phyloP scores from a whole-genome alignment of 805 yeast species.

The Candida ulmi region DNA sequence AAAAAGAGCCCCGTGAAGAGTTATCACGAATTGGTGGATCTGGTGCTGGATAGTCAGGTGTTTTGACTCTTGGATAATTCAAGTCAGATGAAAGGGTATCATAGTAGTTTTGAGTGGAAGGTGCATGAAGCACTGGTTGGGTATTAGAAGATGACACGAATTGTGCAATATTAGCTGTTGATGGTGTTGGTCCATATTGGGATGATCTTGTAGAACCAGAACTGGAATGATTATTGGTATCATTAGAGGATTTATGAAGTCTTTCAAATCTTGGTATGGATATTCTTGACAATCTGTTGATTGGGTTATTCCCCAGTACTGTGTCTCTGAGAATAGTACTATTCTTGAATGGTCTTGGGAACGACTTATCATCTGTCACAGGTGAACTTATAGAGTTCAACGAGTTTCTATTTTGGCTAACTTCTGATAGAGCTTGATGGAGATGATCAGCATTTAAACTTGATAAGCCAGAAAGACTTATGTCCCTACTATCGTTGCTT shows the following conservation, averaged over 20 bases:
- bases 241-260: background rate
- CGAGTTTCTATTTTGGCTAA: conserved; percentile 6
- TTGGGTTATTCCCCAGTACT: conserved; percentile 1
- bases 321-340: background rate
- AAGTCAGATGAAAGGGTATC: background rate
- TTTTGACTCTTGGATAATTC: background rate
- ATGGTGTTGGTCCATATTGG: background rate
- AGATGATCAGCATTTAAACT: conserved; percentile 11
- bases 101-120: background rate
- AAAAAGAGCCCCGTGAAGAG: background rate
- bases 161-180: background rate
- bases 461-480: conserved; percentile 16
- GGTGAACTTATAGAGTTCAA: background rate
- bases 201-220: conserved; percentile 5
- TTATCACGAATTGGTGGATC: background rate
- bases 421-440: conserved; percentile 10
- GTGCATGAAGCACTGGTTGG: background rate
- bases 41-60: conserved; percentile 10
- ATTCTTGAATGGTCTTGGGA: too few relatives aligned
- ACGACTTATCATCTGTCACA: too few relatives aligned
- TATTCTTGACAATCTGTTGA: conserved; percentile 2
- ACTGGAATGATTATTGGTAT: conserved; percentile 4
- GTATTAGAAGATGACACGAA: background rate
- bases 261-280: background rate
- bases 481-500: conserved; percentile 15